Evolutionary conservation across 208 protist species (phyloP), one percentile per base, ranked within the genome.

Genomic region (Eutreptiella sp.): DNA sequence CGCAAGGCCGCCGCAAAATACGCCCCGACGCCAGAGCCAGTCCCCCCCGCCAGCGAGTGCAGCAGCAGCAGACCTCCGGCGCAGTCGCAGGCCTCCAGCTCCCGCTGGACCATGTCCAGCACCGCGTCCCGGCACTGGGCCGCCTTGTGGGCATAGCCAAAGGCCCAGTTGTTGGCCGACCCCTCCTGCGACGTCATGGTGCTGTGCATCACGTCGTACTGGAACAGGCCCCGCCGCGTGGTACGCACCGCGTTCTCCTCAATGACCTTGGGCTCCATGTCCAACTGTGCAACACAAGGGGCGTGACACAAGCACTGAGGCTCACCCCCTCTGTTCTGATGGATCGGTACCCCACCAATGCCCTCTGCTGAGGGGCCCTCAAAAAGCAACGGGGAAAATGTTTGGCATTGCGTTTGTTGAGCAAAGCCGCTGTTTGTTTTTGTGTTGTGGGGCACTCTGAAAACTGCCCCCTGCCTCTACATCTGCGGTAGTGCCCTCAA

Each of bases 241-340:
- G 38, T 60, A 27, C 27, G 2, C 3, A 35, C 46, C 26, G 31
- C n/a, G 24, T 26, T 53, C 31, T 75, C 28, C 9, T 45, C 16
- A 31, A 78, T 50, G 11, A 78, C 73, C 45, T 79, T 79, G 16
- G 58, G 70, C 54, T 79, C 73, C 73, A 79, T 79, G 33, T 79
- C 73, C 14, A 79, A 38, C 0, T 77, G 21, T 1, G 63, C 39
- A 2, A 59, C 67, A 27, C 70, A 38, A 4, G 70, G 36, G 19
- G 36, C n/a, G n/a, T n/a, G n/a, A n/a, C n/a, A n/a, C n/a, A n/a
- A n/a, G n/a, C n/a, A n/a, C n/a, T n/a, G n/a, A n/a, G n/a, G n/a
- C n/a, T n/a, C n/a, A n/a, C n/a, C n/a, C n/a, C n/a, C n/a, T n/a
- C n/a, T n/a, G n/a, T n/a, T n/a, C n/a, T n/a, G n/a, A n/a, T n/a